Evolutionary conservation across 1,284 basidiomycete species (phyloP), one percentile per base, ranked within the genome.

Genomic region (Schizophyllum commune): DNA sequence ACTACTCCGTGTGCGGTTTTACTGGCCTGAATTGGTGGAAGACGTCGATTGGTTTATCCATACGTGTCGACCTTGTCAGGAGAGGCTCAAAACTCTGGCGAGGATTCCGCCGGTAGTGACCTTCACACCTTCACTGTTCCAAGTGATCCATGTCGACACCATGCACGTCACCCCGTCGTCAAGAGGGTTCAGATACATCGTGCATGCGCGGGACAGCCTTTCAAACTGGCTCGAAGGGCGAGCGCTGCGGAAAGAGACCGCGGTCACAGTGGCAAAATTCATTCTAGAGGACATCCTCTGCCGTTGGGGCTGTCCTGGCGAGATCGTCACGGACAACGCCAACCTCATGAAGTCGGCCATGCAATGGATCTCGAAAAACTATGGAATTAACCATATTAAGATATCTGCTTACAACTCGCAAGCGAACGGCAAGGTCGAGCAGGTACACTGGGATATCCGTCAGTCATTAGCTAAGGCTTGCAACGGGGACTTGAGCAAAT

Each of bases 391-490:
- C 0, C 73, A 78, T 32, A 78, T 82, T 32, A 34, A 68, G 0
- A 79, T 82, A 7, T 77, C 74, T 0, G 68, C 68, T 0, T 82
- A 82, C 62, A 82, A 82, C 59, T 80, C 75, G 0, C 69, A 69
- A 7, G 74, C 73, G 0, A 81, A 81, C 57, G 73, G 79, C 0
- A 63, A 74, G 0, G 69, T 79, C 0, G 76, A 81, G 61, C 58
- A 69, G 0, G 61, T 65, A 1, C 78, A 81, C 58, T 72, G 64
- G 57, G 68, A 72, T 56, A 65, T 78, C 5, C 54, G 71, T 0
- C 68, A 79, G 64, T 67, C 73, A 0, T 55, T 80, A 1, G 64
- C 75, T 21, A 80, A 79, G 61, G 70, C 73, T 2, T 65, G 63
- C 3, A 5, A 27, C 27, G 27, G 27, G 27, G 68, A 70, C 0